phyloP scores from a whole-genome alignment of 176 grass and related monocot genomes.

The Eremochloa ophiuroides region DNA sequence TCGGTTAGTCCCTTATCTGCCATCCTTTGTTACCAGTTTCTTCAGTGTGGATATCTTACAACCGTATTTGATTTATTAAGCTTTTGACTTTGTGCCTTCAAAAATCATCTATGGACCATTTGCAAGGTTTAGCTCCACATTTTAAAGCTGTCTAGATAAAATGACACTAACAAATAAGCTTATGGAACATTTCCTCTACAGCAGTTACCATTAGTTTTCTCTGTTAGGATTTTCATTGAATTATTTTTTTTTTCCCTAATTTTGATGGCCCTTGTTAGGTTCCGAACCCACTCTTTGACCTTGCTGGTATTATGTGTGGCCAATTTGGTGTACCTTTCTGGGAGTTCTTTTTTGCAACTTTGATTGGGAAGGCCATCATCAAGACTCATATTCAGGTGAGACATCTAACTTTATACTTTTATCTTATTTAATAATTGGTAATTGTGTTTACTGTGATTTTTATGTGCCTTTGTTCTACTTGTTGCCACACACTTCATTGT shows the following conservation, averaged over 20 bases:
- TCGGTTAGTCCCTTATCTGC: constrained; percentile 57
- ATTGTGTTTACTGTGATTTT: background rate
- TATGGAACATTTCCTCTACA: background rate
- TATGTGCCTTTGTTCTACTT: background rate
- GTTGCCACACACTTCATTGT: background rate
- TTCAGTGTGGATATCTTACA: background rate
- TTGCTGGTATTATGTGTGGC: constrained; percentile 97
- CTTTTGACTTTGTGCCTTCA: background rate
- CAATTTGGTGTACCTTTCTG: constrained; percentile 94
- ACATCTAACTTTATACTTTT: background rate
- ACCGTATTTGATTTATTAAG: constrained; percentile 1
- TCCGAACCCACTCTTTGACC: constrained; percentile 94
- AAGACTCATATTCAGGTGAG: constrained; percentile 97
- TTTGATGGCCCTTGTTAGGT: constrained; percentile 44
- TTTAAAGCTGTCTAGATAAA: background rate
- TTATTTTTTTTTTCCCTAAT: background rate
- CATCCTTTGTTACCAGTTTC: background rate
- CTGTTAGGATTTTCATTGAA: background rate
- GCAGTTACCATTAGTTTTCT: background rate
- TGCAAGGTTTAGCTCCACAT: background rate
- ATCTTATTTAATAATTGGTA: background rate
- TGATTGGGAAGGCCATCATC: constrained; percentile 89
- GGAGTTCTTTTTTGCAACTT: constrained; percentile 94
- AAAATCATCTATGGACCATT: background rate
- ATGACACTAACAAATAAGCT: background rate